These are phyloP conservation scores for Metahyphopichia silvanorum DNA, from an alignment of 805 yeast species.

Conservation along the genomic window DNA sequence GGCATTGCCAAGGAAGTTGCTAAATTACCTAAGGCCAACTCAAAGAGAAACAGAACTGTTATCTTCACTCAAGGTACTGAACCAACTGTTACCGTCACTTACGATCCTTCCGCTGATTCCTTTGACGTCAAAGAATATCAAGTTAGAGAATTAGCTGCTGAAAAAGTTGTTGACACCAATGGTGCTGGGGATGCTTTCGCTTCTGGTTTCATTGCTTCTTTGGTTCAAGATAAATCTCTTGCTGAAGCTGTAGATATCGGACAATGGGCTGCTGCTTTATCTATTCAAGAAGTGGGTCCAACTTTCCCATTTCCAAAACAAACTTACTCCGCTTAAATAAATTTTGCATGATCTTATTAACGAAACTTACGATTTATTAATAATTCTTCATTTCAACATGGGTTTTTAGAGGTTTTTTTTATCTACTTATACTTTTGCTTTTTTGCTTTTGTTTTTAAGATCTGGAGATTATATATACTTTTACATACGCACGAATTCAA, in stretches of 20 bases:
- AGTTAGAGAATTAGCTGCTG: slow-evolving; percentile 67
- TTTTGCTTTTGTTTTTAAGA: no score
- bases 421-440: slow-evolving; percentile 2
- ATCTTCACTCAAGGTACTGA: slow-evolving; percentile 94
- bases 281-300: slow-evolving; percentile 93
- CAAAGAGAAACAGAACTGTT: slow-evolving; percentile 72
- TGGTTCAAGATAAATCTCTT: slow-evolving; percentile 69
- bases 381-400: slow-evolving; percentile 26
- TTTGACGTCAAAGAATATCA: slow-evolving; percentile 51
- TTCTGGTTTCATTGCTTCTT: slow-evolving; percentile 89
- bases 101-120: slow-evolving; percentile 46
- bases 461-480: no score
- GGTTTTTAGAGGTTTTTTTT: slow-evolving; percentile 8
- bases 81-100: slow-evolving; percentile 76
- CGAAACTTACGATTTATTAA: no score
- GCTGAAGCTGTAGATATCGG: slow-evolving; percentile 72
- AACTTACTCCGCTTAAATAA: slow-evolving; percentile 34
- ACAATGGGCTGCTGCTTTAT: slow-evolving; percentile 93
- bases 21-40: slow-evolving; percentile 69
- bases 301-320: slow-evolving; percentile 82
- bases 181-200: slow-evolving; percentile 99
- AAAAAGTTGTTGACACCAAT: slow-evolving; percentile 83
- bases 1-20: slow-evolving; percentile 85
- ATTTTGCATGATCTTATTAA: slow-evolving; percentile 1
- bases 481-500: no score